Evolutionary conservation across 2,329 filamentous ascomycete species (phyloP), one percentile per base, ranked within the genome.

Genomic region (Aureobasidium melanogenum): DNA sequence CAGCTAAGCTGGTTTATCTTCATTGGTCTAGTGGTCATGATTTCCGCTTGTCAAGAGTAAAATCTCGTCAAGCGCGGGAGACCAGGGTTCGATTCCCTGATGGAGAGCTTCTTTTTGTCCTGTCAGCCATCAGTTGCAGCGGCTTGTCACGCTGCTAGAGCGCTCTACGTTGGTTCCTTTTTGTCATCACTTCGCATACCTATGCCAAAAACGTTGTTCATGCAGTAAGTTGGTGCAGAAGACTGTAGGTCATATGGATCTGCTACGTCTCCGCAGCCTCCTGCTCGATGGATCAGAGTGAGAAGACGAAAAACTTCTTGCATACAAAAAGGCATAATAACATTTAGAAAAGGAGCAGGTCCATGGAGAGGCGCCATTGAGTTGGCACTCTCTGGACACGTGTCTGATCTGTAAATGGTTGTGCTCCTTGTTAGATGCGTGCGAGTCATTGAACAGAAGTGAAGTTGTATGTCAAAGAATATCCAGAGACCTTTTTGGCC

Each of bases 31-130:
- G 38, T 60, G 57, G 57, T 60, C 57, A 60, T 60, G 57, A 60
- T 60, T 60, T 60, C 57, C 57, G 57, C 57, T 60, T 60, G 57
- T 60, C 57, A 60, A 22, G 32, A 24, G 26, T 24, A 22, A 36
- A 5, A 24, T 43, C 38, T 34, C 30, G 43, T 47, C 63, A 67
- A 64, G 63, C 67, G 66, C 67, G 63, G 67, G 67, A 70, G 68
- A 67, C 69, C 67, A 66, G 67, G 66, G 67, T 71, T 69, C 69
- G 66, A 70, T 67, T 69, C 68, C 66, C 64, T 66, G 67, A 59
- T 48, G 44, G 56, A 59, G 56, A 59, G 30, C 5, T 28, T 54
- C 15, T 30, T 54, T 54, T 54, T 38, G 28, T 8, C 28, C 8
- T 5, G 28, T 22, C 5, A 26, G 3, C 5, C 1, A 44, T 5